Conservation (phyloP, 129 eudicot species). For the Saposhnikovia divaricata region DNA sequence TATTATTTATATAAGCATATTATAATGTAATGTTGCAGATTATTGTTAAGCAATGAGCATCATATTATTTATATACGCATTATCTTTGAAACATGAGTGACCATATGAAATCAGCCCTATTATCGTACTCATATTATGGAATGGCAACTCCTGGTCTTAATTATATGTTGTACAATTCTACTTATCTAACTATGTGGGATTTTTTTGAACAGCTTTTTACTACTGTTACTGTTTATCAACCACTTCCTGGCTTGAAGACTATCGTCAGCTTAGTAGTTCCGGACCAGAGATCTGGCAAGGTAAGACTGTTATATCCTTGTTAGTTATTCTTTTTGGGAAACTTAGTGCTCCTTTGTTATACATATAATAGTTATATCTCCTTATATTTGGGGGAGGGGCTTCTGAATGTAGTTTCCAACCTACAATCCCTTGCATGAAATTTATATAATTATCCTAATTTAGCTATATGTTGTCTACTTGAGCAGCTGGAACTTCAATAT, state of each 20-base stretch:
- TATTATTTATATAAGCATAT: too few species aligned
- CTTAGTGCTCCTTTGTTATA: neutral
- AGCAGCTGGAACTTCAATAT: slow-evolving; percentile 84
- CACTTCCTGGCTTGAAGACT: slow-evolving; percentile 79
- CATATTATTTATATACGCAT: too few species aligned
- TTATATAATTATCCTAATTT: neutral
- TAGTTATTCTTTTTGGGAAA: neutral
- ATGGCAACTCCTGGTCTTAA: neutral
- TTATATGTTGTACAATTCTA: neutral
- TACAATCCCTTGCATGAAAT: too few species aligned
- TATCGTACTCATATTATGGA: neutral
- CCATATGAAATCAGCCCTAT: neutral
- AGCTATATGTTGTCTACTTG: slow-evolving; percentile 5
- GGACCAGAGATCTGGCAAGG: slow-evolving; percentile 96
- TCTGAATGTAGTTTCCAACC: too few species aligned
- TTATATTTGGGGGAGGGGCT: slow-evolving; percentile 1
- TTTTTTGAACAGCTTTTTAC: slow-evolving; percentile 53
- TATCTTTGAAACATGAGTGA: too few species aligned
- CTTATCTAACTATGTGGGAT: slow-evolving; percentile 3
- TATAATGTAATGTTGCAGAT: too few species aligned
- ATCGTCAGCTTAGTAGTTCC: slow-evolving; percentile 85
- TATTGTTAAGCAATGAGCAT: too few species aligned
- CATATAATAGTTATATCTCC: neutral
- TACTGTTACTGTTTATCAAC: slow-evolving; percentile 69
- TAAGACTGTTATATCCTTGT: slow-evolving; percentile 14